Base-by-base conservation (phyloP, 148 eudicot species). In the Talinum fruticosum region DNA sequence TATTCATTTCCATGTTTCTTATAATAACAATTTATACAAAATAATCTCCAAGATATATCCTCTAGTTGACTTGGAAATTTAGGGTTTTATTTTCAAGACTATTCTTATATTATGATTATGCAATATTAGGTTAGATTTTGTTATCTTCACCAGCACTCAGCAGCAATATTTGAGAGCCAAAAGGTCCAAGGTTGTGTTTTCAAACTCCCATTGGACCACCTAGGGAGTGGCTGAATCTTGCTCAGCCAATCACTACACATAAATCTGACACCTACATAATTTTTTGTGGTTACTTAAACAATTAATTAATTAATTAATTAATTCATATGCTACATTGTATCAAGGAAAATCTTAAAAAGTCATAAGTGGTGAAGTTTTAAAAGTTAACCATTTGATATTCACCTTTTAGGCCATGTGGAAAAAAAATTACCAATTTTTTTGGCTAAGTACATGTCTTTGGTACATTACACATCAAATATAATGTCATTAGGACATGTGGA, bases 101-200 rank as follows among this genome's bases (percentile, higher is more conserved):
- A 29, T 41, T 13, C 54, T 13, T 71, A 23, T 71, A 47, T 26
- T 41, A 21, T n/a, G n/a, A 44, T 45, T 30, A 49, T 34, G 8
- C 26, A 26, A 73, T 8, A 53, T 73, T 74, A 62, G 77, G 69
- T 75, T 62, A 62, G 77, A 75, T 75, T 61, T 61, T 47, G 29
- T 57, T 4, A 4, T 62, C 29, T 23, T 5, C 1, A n/a, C 12
- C 1, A 59, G 64, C 64, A 59, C 66, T 75, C 36, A 64, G 69
- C 77, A 59, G 77, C 26, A 61, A 38, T 26, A 26, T 75, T 75
- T 26, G 77, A 59, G 29, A 59, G 26, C 64, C 64, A 59, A n/a
- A n/a, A 59, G 54, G 64, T 59, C 29, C 29, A 59, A 59, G 64
- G 26, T 23, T 59, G 64, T n/a, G 64, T 24, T 59, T 59, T 4